phyloP scores from a whole-genome alignment of 805 yeast species.

The Schwanniomyces polymorphus region DNA sequence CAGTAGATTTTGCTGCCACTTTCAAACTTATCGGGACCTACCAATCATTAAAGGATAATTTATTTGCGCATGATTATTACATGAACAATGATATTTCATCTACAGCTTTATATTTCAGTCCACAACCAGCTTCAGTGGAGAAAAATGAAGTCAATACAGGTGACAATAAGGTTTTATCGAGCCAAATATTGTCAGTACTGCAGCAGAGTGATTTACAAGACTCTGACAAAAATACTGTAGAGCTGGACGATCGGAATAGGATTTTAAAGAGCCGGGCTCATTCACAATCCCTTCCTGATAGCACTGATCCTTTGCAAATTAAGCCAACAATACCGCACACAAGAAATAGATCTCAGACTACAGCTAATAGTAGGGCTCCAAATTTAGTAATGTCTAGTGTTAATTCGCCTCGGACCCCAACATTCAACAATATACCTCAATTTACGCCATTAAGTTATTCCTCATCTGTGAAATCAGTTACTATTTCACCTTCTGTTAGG shows the following conservation, averaged over 20 bases:
- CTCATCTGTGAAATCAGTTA: conserved; percentile 38
- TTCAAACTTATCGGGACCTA: conserved; percentile 28
- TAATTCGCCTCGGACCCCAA: conserved; percentile 9
- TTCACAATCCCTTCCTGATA: conserved; percentile 31
- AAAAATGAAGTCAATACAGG: conserved; percentile 10
- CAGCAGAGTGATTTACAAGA: conserved; percentile 6
- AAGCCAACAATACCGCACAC: conserved; percentile 3
- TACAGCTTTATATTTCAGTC: conserved; percentile 4
- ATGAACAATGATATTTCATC: conserved; percentile 6
- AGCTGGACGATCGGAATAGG: not conserved
- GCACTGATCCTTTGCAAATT: not conserved
- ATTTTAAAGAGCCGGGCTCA: conserved; percentile 22
- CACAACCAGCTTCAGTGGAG: not conserved
- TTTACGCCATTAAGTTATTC: conserved; percentile 18
- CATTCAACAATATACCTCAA: conserved; percentile 14
- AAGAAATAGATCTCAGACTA: conserved; percentile 22
- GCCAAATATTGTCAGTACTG: conserved; percentile 31
- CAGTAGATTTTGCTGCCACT: conserved; percentile 30
- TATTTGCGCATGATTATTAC: conserved; percentile 13
- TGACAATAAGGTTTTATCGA: conserved; percentile 25
- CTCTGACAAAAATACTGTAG: not conserved
- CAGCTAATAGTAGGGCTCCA: conserved; percentile 17
- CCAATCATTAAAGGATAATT: conserved; percentile 19
- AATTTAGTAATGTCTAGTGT: not conserved
- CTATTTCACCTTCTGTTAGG: conserved; percentile 37